A percentile compares a stretch with the other conserved stretches of the same genome.
Evolutionary conservation across 140 eudicot species (phyloP).

Genomic region (Senecio squalidus): DNA sequence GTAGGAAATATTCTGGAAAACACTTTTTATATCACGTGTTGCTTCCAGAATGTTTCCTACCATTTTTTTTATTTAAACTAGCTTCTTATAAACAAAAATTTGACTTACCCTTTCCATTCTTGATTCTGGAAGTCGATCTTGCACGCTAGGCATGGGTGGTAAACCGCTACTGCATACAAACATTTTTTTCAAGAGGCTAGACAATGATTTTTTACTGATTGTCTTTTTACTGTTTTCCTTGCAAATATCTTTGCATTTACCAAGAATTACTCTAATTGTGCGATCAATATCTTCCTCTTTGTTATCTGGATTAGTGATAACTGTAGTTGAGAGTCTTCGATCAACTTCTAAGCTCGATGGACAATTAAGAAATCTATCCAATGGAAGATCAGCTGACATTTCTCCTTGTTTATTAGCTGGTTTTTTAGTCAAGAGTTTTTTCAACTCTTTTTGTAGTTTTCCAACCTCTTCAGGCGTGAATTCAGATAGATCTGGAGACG

Average conservation of each 20-base stretch:
- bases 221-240: constrained; percentile 56
- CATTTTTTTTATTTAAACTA: too few relatives aligned
- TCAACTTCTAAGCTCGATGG: constrained; percentile 96
- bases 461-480: constrained; percentile 94
- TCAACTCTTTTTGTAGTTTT: constrained; percentile 67
- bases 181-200: constrained; percentile 80
- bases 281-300: constrained; percentile 84
- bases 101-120: constrained; percentile 90
- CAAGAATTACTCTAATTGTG: constrained; percentile 72
- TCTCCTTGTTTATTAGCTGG: constrained; percentile 42
- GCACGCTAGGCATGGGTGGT: constrained; percentile 63
- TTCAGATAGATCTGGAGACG: constrained; percentile 74
- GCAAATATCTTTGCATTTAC: constrained; percentile 85
- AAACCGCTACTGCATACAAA: constrained; percentile 75
- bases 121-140: constrained; percentile 75
- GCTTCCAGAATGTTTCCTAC: too few relatives aligned
- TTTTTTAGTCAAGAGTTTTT: constrained; percentile 58
- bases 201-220: constrained; percentile 61
- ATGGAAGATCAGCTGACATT: constrained; percentile 51
- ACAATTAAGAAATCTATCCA: constrained; percentile 95
- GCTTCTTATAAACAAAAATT: neutral
- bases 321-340: constrained; percentile 58
- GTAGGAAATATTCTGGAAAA: too few relatives aligned
- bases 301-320: constrained; percentile 44
- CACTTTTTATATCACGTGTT: too few relatives aligned